Percentiles rank a stretch among this genome's conserved stretches.
phyloP scores from a whole-genome alignment of 306 rosid genomes.

The Senna tora region DNA sequence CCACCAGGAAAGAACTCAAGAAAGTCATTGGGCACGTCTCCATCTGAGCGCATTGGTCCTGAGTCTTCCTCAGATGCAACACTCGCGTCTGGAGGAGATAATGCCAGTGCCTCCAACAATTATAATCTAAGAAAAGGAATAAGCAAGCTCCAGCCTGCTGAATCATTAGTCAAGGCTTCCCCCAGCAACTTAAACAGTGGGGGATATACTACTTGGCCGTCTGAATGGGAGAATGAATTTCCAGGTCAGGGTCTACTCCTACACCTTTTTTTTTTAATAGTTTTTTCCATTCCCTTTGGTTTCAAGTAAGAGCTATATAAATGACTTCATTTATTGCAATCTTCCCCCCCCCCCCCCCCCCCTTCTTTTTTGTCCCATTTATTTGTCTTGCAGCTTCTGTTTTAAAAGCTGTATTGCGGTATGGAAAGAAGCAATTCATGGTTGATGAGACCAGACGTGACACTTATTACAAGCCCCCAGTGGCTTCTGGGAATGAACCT shows the following conservation, averaged over 20 bases:
- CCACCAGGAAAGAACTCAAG: constrained; percentile 78
- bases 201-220: constrained; percentile 57
- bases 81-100: constrained; percentile 73
- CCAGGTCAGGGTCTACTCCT: constrained; percentile 53
- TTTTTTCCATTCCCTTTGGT: constrained; percentile 13
- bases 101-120: constrained; percentile 52
- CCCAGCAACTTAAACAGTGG: constrained; percentile 52
- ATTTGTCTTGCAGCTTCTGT: constrained; percentile 73
- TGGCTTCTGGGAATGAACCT: constrained; percentile 48
- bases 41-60: constrained; percentile 56
- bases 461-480: constrained; percentile 59
- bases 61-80: constrained; percentile 64
- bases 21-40: constrained; percentile 53
- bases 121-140: constrained; percentile 77
- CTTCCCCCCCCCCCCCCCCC: too few relatives aligned
- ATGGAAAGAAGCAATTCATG: constrained; percentile 72
- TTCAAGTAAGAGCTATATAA: background rate
- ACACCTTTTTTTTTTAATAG: background rate
- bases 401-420: constrained; percentile 68
- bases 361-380: background rate
- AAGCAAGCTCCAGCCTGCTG: constrained; percentile 51
- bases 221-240: constrained; percentile 93
- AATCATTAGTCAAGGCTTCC: constrained; percentile 50
- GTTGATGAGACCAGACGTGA: constrained; percentile 92
- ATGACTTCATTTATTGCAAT: constrained; percentile 23